Conservation (phyloP, 2,329 filamentous ascomycete genomes). For the Apiospora arundinis region DNA sequence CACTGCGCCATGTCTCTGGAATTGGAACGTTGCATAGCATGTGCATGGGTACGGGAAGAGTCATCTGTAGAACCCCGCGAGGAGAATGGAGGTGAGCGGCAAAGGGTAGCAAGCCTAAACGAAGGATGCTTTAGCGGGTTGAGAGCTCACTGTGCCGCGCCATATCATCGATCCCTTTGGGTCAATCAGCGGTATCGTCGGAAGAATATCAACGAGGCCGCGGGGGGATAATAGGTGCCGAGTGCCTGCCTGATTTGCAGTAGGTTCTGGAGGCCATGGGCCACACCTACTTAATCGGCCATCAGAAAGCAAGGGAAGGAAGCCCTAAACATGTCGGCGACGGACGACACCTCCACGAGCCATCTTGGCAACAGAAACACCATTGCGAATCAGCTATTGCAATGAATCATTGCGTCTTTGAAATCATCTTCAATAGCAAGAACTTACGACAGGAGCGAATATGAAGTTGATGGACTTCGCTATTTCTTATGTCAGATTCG, state of each 20-base stretch:
- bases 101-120: not conserved
- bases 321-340: too few relatives aligned
- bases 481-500: not conserved
- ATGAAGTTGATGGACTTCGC: not conserved
- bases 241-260: too few relatives aligned
- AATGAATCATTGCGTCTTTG: not conserved
- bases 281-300: too few relatives aligned
- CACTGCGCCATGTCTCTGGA: not conserved
- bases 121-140: not conserved
- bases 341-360: not conserved
- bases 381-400: not conserved
- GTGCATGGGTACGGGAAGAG: not conserved
- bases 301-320: too few relatives aligned
- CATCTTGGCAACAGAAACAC: not conserved
- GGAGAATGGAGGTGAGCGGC: not conserved
- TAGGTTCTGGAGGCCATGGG: too few relatives aligned
- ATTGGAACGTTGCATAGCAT: constrained; percentile 12
- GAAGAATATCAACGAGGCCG: not conserved
- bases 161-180: not conserved
- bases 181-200: not conserved
- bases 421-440: not conserved
- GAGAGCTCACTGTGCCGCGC: not conserved
- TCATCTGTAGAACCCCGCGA: not conserved
- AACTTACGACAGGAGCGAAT: not conserved
- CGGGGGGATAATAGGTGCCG: too few relatives aligned